Evolutionary conservation across 495 filamentous ascomycete species (phyloP).

Genomic region (Aspergillus egyptiacus): DNA sequence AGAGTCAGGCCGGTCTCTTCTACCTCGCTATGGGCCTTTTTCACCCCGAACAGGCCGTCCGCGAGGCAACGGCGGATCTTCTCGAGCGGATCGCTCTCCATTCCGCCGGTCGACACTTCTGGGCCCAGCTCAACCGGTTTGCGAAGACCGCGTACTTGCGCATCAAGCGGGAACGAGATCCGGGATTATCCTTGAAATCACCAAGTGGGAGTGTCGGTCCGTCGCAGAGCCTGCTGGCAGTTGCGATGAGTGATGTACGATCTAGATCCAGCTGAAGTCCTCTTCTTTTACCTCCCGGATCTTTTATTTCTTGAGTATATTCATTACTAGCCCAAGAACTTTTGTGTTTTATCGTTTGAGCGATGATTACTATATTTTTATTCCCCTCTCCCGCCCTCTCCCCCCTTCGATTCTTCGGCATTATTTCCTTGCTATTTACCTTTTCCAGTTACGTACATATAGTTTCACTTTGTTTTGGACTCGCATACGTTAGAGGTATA

Average conservation of each 20-base stretch:
- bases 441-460: not conserved
- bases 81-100: conserved; percentile 78
- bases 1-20: conserved; percentile 84
- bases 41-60: conserved; percentile 74
- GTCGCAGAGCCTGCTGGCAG: conserved; percentile 35
- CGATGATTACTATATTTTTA: not conserved
- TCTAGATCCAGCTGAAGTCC: conserved; percentile 2
- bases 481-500: not conserved
- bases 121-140: conserved; percentile 78
- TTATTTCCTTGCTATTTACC: not conserved
- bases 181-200: conserved; percentile 16
- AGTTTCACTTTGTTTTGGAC: not conserved
- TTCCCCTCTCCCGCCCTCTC: not conserved
- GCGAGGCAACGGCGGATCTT: conserved; percentile 69
- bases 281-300: not conserved
- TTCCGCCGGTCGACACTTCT: conserved; percentile 90
- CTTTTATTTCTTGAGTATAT: no score
- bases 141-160: conserved; percentile 73
- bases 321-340: no score
- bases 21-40: conserved; percentile 91
- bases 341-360: not conserved
- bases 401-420: no score
- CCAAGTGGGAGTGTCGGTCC: conserved; percentile 21
- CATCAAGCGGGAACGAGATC: conserved; percentile 58
- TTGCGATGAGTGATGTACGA: conserved; percentile 30